These are phyloP conservation scores for Emergomyces pasteurianus DNA, from an alignment of 2,329 filamentous ascomycete species.

Conservation along the genomic window DNA sequence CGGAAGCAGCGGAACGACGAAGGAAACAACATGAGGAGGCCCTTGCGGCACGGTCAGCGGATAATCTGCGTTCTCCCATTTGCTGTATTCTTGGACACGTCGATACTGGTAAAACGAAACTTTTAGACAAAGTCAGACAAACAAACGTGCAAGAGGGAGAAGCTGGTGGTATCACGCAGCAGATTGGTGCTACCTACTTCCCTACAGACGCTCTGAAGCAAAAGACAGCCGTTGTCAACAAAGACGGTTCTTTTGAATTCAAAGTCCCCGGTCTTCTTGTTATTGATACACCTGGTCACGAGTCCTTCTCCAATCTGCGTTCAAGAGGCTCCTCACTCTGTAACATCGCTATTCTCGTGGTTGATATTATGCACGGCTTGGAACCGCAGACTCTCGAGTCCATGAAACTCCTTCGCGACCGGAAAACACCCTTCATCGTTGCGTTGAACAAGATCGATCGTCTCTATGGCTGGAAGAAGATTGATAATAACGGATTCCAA, in stretches of 20 bases:
- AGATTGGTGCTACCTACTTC: slow-evolving; percentile 99
- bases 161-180: slow-evolving; percentile 98
- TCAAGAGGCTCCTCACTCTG: slow-evolving; percentile 95
- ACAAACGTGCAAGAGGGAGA: slow-evolving; percentile 98
- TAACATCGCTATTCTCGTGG: slow-evolving; percentile 97
- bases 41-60: slow-evolving; percentile 77
- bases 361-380: slow-evolving; percentile 99
- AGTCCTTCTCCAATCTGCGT: slow-evolving; percentile 97
- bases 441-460: slow-evolving; percentile 99
- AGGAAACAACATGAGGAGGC: slow-evolving; percentile 87
- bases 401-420: slow-evolving; percentile 83
- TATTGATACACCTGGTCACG: slow-evolving; percentile 98
- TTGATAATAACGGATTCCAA: slow-evolving; percentile 96
- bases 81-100: slow-evolving; percentile 99
- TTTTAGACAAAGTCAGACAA: slow-evolving; percentile 95
- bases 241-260: slow-evolving; percentile 81
- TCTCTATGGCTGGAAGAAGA: slow-evolving; percentile 97
- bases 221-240: slow-evolving; percentile 90
- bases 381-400: slow-evolving; percentile 96
- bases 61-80: slow-evolving; percentile 92
- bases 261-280: slow-evolving; percentile 94
- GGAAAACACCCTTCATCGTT: slow-evolving; percentile 96
- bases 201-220: slow-evolving; percentile 82
- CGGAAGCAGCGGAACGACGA: slow-evolving; percentile 75
- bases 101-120: slow-evolving; percentile 99